Base-by-base conservation (phyloP, 331 rosid species). In the Telfairia occidentalis region DNA sequence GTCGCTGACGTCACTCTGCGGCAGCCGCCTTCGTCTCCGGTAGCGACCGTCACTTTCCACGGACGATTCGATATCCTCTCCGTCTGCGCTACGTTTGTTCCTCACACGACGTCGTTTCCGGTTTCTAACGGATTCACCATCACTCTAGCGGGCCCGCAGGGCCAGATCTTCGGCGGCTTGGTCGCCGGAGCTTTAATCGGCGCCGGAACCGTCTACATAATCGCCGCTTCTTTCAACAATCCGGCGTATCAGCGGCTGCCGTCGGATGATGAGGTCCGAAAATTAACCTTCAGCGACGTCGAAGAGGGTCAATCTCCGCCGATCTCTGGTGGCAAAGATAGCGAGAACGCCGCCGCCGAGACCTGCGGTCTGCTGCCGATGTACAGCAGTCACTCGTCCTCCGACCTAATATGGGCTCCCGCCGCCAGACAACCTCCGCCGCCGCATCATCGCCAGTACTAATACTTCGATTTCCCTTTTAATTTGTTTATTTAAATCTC, bases 151-250 rank as follows among this genome's bases (percentile, higher is more conserved):
- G 99, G 97, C 0, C 97, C 97, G 0, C 97, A 92, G 71, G 99
- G 99, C 2, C 99, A 92, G 96, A 85, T 95, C 85, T 91, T 95
- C 5, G 97, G 99, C 11, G 99, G 99, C 0, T n/a, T 87, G 1
- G 96, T 95, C 40, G 84, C 84, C 21, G 97, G 99, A 0, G 70
- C 74, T 0, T 59, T 95, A 24, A 40, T 83, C 9, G 91, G 97
- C 0, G 96, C 93, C 2, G 97, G 96, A 0, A 86, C 96, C 0
- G 97, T 95, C n/a, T 90, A 71, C 75, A 57, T 95, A 0, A 80
- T 92, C 0, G 97, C 87, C 0, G 86, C 97, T 2, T 92, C 97
- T 3, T 90, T 95, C 77, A 87, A 85, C 78, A 92, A 80, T 71
- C 99, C 99, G 0, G 76, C 89, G 3, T 95, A 84, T 60, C 92